A percentile compares a stretch with the other conserved stretches of the same genome.
These are phyloP conservation scores for Akanthomyces uredinophilus DNA, from an alignment of 2,329 filamentous ascomycete species.

Conservation along the genomic window DNA sequence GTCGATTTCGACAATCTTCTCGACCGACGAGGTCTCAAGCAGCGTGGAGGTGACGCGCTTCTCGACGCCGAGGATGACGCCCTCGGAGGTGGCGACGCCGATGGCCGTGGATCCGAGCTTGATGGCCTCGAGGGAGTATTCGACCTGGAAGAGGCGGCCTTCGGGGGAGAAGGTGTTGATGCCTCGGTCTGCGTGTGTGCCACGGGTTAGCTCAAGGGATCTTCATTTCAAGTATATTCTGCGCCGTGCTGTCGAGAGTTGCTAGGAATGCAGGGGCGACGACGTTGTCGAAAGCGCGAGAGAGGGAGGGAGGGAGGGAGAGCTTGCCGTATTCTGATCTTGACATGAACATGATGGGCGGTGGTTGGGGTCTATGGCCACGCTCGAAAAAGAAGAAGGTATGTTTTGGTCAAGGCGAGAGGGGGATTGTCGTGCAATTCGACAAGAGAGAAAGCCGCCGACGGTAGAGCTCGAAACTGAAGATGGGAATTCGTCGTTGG, in stretches of 20 bases:
- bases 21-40: slow-evolving; percentile 94
- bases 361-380: slow-evolving; percentile 19
- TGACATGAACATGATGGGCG: slow-evolving; percentile 93
- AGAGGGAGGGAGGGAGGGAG: slow-evolving; percentile 17
- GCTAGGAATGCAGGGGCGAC: neutral
- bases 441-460: neutral
- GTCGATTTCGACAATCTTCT: slow-evolving; percentile 99
- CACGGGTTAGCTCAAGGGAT: slow-evolving; percentile 29
- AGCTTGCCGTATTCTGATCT: slow-evolving; percentile 97
- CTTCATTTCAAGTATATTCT: slow-evolving; percentile 10
- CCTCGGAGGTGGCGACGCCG: slow-evolving; percentile 90
- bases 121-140: slow-evolving; percentile 99
- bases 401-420: neutral
- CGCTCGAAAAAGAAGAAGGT: neutral
- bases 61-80: slow-evolving; percentile 94
- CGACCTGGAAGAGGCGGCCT: slow-evolving; percentile 99
- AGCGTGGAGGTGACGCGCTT: slow-evolving; percentile 98
- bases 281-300: neutral
- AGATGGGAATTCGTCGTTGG: neutral
- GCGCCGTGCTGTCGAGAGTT: slow-evolving; percentile 17
- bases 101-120: slow-evolving; percentile 98
- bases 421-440: neutral
- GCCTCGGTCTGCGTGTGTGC: slow-evolving; percentile 68
- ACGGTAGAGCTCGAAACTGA: neutral
- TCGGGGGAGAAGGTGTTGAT: slow-evolving; percentile 99